Conservation (phyloP, 1,139 yeast species). For the Yamadazyma siamensis region DNA sequence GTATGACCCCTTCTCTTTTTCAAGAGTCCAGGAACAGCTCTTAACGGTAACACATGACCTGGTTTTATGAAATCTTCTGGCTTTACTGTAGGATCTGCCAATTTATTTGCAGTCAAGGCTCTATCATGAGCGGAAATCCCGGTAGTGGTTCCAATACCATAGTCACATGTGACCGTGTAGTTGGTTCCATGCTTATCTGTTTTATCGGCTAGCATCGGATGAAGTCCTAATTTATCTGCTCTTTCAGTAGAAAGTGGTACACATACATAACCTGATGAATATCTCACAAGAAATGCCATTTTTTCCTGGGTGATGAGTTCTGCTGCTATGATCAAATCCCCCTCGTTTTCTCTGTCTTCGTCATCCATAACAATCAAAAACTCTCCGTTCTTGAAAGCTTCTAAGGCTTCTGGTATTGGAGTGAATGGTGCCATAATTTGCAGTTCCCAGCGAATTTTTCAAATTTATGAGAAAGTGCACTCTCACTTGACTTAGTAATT, state of each 20-base stretch:
- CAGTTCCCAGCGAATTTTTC: neutral
- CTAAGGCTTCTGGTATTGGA: constrained; percentile 69
- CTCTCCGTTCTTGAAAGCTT: constrained; percentile 81
- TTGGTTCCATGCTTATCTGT: constrained; percentile 96
- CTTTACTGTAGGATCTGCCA: constrained; percentile 59
- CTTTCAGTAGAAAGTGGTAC: constrained; percentile 76
- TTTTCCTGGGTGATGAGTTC: constrained; percentile 72
- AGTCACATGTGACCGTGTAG: constrained; percentile 90
- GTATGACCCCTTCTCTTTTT: constrained; percentile 91
- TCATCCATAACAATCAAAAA: constrained; percentile 94
- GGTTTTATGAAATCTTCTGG: constrained; percentile 79
- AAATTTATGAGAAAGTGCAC: neutral
- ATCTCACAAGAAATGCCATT: constrained; percentile 92
- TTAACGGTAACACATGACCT: constrained; percentile 88
- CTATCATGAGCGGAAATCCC: constrained; percentile 96
- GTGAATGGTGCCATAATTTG: constrained; percentile 32
- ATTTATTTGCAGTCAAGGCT: constrained; percentile 70
- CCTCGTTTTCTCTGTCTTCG: constrained; percentile 94
- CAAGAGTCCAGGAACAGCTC: constrained; percentile 87
- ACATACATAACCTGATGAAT: constrained; percentile 91
- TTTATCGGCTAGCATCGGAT: constrained; percentile 63
- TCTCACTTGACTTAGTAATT: too few relatives aligned
- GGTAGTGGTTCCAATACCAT: constrained; percentile 84
- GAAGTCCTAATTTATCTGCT: constrained; percentile 79
- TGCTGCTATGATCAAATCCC: constrained; percentile 93